Evolutionary conservation across 2,329 filamentous ascomycete species (phyloP), one percentile per base, ranked within the genome.

Genomic region (Sporothrix pallida): DNA sequence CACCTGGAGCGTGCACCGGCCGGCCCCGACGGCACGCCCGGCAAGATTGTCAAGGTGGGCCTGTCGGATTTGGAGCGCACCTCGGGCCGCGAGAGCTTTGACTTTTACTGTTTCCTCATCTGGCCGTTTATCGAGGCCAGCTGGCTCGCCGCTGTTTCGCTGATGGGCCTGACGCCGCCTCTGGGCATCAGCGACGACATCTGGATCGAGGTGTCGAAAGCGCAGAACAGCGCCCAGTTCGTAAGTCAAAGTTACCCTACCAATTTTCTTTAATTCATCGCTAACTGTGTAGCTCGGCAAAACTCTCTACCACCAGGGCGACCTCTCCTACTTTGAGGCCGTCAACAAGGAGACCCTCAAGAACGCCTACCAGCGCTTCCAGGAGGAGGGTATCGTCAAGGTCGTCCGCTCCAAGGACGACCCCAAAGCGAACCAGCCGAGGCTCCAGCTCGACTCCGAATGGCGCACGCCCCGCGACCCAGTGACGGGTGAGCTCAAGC

Each of bases 311-410:
- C 95, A 99, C 80, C 95, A 99, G 84, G 96, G 96, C 73, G 96
- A 99, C 79, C 88, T 99, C 10, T 95, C 92, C 44, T 99, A 99
- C 83, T 98, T 98, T 78, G 96, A 99, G 83, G 95, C 96, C 2
- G 95, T 99, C 76, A 99, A 99, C 85, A 98, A 98, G 79, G 95
- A 99, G 82, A 97, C 95, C 0, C 88, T 99, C 73, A 97, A 96
- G 80, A 99, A 99, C 81, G 92, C 95, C 0, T 98, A 95, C 82
- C 87, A 89, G 52, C 90, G 94, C 17, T 97, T 97, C 79, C 91
- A 95, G 78, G 94, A 98, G 79, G 95, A 98, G 78, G 93, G 94
- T 9, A 97, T 98, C 76, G 87, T 98, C 73, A 84, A 93, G 62
- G 87, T 95, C 0, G 87, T 92, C 44, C 93, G 92, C 78, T 86